A percentile compares a stretch with the other conserved stretches of the same genome.
These are phyloP conservation scores for Phalaenopsis aphrodite DNA, from an alignment of 106 monocot genomes.

Conservation along the genomic window DNA sequence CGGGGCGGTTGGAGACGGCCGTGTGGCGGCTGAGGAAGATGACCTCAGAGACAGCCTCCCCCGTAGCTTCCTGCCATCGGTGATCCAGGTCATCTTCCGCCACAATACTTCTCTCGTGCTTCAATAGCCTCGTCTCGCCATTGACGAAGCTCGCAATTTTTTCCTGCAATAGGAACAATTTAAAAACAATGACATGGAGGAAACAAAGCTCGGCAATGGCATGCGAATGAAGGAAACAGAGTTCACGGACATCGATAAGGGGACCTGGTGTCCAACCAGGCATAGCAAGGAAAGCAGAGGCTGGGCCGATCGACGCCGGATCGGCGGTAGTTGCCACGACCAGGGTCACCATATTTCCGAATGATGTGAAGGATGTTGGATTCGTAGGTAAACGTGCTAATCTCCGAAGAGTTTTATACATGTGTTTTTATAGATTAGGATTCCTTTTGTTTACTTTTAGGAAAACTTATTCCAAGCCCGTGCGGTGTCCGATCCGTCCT, in stretches of 20 bases:
- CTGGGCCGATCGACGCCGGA: constrained; percentile 84
- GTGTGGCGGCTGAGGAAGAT: constrained; percentile 90
- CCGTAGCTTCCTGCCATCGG: constrained; percentile 74
- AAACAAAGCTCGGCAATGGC: not conserved
- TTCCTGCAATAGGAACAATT: constrained; percentile 15
- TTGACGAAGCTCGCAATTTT: constrained; percentile 70
- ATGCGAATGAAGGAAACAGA: not conserved
- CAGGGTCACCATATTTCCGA: constrained; percentile 58
- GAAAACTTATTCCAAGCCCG: too few relatives aligned
- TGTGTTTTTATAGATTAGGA: too few relatives aligned
- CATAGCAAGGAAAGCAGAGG: constrained; percentile 87
- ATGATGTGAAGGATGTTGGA: not conserved
- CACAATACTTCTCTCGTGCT: constrained; percentile 69
- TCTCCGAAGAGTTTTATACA: too few relatives aligned
- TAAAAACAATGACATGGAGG: not conserved
- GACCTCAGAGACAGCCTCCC: constrained; percentile 72
- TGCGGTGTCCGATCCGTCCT: too few relatives aligned
- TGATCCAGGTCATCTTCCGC: constrained; percentile 79
- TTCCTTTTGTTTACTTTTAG: too few relatives aligned
- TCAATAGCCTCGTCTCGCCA: constrained; percentile 55
- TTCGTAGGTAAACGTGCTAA: not conserved
- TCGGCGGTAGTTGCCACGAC: constrained; percentile 83
- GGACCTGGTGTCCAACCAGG: constrained; percentile 83
- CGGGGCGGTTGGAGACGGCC: constrained; percentile 71
- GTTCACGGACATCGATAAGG: constrained; percentile 26